Percentiles rank a stretch among this genome's conserved stretches.
Conservation (phyloP, 2,329 filamentous ascomycete genomes). For the Paramyrothecium sp. region DNA sequence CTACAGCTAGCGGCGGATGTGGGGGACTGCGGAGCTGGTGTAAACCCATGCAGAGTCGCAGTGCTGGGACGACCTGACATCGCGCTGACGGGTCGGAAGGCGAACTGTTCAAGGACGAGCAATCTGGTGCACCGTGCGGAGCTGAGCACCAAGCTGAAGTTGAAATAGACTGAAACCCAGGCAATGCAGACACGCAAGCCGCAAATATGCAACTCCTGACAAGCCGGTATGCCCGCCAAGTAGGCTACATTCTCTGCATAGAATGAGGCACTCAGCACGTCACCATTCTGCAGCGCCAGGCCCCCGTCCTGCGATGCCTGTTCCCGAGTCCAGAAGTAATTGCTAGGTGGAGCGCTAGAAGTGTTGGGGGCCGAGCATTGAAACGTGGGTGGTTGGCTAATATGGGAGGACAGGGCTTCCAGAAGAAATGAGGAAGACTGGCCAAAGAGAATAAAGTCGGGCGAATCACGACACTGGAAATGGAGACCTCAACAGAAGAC, state of each 20-base stretch:
- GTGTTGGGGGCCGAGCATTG: not conserved
- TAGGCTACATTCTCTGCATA: not conserved
- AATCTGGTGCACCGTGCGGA: too few relatives aligned
- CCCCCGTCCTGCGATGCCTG: not conserved
- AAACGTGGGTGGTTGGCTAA: not conserved
- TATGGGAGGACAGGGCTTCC: not conserved
- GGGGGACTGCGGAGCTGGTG: too few relatives aligned
- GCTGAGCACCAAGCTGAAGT: too few relatives aligned
- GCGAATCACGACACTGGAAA: not conserved
- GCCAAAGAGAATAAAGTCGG: not conserved
- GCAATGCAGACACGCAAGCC: not conserved
- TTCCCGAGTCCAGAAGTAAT: too few relatives aligned
- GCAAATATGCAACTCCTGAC: too few relatives aligned
- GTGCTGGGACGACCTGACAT: too few relatives aligned
- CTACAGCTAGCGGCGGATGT: too few relatives aligned
- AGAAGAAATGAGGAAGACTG: not conserved
- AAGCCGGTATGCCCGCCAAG: not conserved
- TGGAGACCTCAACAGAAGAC: not conserved
- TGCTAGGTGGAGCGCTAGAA: not conserved
- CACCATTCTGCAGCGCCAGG: too few relatives aligned
- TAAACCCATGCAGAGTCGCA: too few relatives aligned
- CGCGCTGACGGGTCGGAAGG: too few relatives aligned
- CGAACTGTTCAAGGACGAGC: too few relatives aligned
- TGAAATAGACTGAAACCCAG: not conserved
- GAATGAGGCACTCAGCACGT: not conserved